Evolutionary conservation across 1,139 yeast genomes (phyloP), one percentile per base, ranked within the genome.

Genomic region (Hansenula sp.): DNA sequence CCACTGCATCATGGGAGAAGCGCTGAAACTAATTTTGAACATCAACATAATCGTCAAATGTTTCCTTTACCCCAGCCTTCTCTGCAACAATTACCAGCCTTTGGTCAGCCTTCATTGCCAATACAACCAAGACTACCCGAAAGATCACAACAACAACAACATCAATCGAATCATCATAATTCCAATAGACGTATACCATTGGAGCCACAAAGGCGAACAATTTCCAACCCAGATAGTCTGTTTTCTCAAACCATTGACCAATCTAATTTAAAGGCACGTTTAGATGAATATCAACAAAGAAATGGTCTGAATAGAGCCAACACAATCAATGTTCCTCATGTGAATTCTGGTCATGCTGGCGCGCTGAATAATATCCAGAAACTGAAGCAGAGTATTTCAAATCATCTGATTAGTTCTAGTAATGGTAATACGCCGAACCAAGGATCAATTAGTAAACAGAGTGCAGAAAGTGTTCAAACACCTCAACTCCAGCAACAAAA

Each of bases 191-290:
- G 6, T 9, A 7, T 9, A 21, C 9, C 24, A 21, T 21, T 4
- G 29, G 18, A 29, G 20, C 13, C 12, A 29, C 30, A 30, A 30
- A 10, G 39, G 14, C 41, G 49, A n/a, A 13, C 41, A 1, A 13
- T 32, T 3, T 49, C 51, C 1, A 38, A 38, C 17, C 45, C 52
- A 11, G 18, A 31, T 9, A 2, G 19, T n/a, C 2, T 10, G 4
- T 19, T 13, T 9, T 10, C 22, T 2, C 25, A 36, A 8, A 45
- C 52, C 3, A 11, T 27, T 7, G 52, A 53, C 2, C 56, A 52
- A 21, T 34, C 43, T 1, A 36, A 41, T 16, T 39, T 52, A 21
- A 42, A 41, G 22, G 26, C 38, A n/a, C 51, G 31, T 29, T 30
- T 52, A 21, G 36, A 37, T 20, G 12, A 34, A 1, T 39, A 41